Base-by-base conservation (phyloP, 768 basidiomycete genomes). In the Suillus lakei region DNA sequence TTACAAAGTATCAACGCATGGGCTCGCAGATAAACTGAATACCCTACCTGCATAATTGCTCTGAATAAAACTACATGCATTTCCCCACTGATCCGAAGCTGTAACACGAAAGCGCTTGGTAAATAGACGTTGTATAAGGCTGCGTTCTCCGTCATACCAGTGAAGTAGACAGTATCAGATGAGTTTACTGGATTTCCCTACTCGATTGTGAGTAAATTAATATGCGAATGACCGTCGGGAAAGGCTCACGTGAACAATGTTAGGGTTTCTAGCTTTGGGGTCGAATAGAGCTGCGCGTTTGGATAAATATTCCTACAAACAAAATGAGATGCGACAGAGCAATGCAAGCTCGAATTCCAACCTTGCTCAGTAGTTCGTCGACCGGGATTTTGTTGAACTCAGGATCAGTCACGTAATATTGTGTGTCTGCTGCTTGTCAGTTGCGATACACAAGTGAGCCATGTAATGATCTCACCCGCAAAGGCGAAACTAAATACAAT, bases 111-210 rank as follows among this genome's bases (percentile, higher is more conserved):
- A 64, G 23, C 61, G 16, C 23, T 64, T 16, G 46, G 60, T 63
- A 13, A 38, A 54, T 54, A 60, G 26, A 8, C n/a, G 23, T 9
- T 30, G 36, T 30, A 64, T 51, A 36, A 34, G 36, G 56, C 26
- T 41, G n/a, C n/a, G 23, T 53, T 23, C 12, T 34, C 21, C n/a
- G 13, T 34, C 76, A 68, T 76, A 87, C 91, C 92, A 8, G 95
- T 88, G 73, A 99, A 96, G 74, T 98, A 98, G 16, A 98, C 95
- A 0, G 97, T 98, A 75, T 99, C 97, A 1, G 93, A 93, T 1
- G 92, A 92, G 67, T 91, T 86, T 32, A 89, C 82, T 1, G 95
- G 96, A 66, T 88, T 87, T 5, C 96, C 96, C 88, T 94, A 67
- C 10, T 36, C 46, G 60, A n/a, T 18, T 30, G 28, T 68, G 15